Base-by-base conservation (phyloP, 352 stramenopile genomes). In the Globisporangium canariense region DNA sequence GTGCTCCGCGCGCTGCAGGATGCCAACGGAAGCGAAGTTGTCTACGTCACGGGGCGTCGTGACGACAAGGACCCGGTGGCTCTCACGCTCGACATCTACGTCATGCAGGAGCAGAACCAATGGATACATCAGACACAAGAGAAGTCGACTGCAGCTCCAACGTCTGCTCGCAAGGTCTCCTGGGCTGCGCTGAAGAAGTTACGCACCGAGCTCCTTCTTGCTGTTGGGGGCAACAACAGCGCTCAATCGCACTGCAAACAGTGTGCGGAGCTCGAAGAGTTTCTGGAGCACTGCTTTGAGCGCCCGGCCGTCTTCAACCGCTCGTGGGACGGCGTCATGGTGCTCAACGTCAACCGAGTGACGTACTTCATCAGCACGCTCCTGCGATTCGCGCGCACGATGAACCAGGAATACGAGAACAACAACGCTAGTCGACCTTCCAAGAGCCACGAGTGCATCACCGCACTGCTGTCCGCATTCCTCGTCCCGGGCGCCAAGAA, bases 211-310 rank as follows among this genome's bases (percentile, higher is more conserved):
- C 9, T 51, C 22, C 54, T 50, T 1, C n/a, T 14, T 13, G 20
- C 20, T 38, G 38, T 32, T 13, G 54, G 34, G 4, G 10, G 47
- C 22, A 20, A 18, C 54, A 36, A 20, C 38, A 34, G 25, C 25
- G 25, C 9, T 36, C 11, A 58, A 45, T 45, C 9, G 38, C 38
- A 45, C n/a, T 60, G 54, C 11, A 11, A 50, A 2, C 22, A 50
- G 36, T 51, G 54, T 22, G 18, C 18, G 20, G 16, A 60, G 22
- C 7, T 60, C 6, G 36, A 11, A 30, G 54, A 51, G 38, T 60
- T 22, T 14, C 20, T 60, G 18, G 55, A 52, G 38, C 38, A 60
- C 10, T 60, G 55, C 55, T 60, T 60, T 3, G 38, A 60, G 55
- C n/a, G 55, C 36, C 55, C 55, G 6, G 38, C 55, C 0, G 13